Base-by-base conservation (phyloP, 1,284 basidiomycete genomes). In the Cystobasidium sp. region DNA sequence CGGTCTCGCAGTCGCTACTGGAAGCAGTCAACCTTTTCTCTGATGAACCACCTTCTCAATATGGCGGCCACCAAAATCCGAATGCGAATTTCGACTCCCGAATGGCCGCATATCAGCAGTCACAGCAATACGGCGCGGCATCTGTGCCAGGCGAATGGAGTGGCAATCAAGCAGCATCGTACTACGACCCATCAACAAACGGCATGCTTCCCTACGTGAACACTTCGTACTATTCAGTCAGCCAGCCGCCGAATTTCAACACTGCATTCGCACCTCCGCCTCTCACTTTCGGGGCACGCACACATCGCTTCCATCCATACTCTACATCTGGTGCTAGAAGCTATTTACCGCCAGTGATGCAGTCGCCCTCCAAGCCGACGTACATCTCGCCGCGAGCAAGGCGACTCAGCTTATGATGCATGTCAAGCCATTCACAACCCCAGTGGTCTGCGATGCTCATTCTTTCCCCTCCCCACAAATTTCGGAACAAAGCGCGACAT, bases 231-330 rank as follows among this genome's bases (percentile, higher is more conserved):
- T 66, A 52, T 37, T 66, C 64, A 22, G 51, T 51, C 64, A 66
- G 64, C 22, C 49, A 52, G 9, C 64, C 64, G 3, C 64, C 64
- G 20, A 43, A 66, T 5, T 66, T 55, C 64, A 66, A 53, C 37
- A 7, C 64, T 8, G 47, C 47, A 39, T 51, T 55, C 41, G 64
- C 64, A 20, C 64, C 64, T 41, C 64, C 64, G 12, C 64, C 51
- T 53, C 37, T 66, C 49, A 66, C 64, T n/a, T 66, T 66, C 22
- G 64, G 64, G 20, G 64, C 64, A 22, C 47, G 64, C n/a, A 66
- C 64, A 47, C 64, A 66, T 53, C 64, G 64, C 12, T 66, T 66
- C 37, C 64, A 66, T 20, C 64, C 64, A 18, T 66, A 66, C 44
- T 51, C 49, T 7, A 47, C 46, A 1, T 53, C 64, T 31, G 31